A percentile compares a stretch with the other conserved stretches of the same genome.
These are phyloP conservation scores for Daldinia loculata DNA, from an alignment of 495 filamentous ascomycete genomes.

Conservation along the genomic window DNA sequence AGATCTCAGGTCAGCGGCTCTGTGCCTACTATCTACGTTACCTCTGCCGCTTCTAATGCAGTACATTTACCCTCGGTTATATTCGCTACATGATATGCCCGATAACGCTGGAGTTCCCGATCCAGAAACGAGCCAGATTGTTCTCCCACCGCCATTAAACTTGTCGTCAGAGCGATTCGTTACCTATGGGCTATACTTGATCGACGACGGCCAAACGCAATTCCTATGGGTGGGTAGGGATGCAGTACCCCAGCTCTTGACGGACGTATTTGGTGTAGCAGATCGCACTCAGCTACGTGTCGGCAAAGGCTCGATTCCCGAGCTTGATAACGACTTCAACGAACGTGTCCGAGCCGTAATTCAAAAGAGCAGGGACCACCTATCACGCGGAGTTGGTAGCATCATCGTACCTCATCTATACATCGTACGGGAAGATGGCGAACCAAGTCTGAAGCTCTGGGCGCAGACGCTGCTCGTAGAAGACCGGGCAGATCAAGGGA, in stretches of 20 bases:
- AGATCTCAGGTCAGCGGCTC: slow-evolving; percentile 91
- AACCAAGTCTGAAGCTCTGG: slow-evolving; percentile 94
- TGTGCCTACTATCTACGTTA: slow-evolving; percentile 91
- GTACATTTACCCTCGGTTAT: slow-evolving; percentile 94
- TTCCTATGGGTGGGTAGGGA: slow-evolving; percentile 97
- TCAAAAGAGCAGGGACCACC: slow-evolving; percentile 89
- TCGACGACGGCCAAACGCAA: slow-evolving; percentile 96
- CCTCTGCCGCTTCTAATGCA: slow-evolving; percentile 92
- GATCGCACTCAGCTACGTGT: slow-evolving; percentile 85
- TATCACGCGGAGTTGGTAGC: slow-evolving; percentile 84
- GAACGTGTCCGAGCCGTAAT: slow-evolving; percentile 88
- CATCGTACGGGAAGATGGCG: slow-evolving; percentile 92
- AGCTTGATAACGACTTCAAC: slow-evolving; percentile 95
- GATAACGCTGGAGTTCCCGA: slow-evolving; percentile 88
- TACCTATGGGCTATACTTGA: slow-evolving; percentile 95
- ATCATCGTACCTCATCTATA: slow-evolving; percentile 93
- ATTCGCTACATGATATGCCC: slow-evolving; percentile 98
- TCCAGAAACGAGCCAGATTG: slow-evolving; percentile 82
- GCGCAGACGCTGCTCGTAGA: slow-evolving; percentile 95
- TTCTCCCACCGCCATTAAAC: slow-evolving; percentile 85
- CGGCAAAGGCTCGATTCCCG: slow-evolving; percentile 85
- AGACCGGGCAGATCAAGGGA: slow-evolving; percentile 91
- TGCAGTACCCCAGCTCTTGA: slow-evolving; percentile 85
- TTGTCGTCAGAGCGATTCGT: slow-evolving; percentile 86
- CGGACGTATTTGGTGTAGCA: slow-evolving; percentile 86